Evolutionary conservation across 345 rosid species (phyloP), one percentile per base, ranked within the genome.

Genomic region (Barbarea vulgaris): DNA sequence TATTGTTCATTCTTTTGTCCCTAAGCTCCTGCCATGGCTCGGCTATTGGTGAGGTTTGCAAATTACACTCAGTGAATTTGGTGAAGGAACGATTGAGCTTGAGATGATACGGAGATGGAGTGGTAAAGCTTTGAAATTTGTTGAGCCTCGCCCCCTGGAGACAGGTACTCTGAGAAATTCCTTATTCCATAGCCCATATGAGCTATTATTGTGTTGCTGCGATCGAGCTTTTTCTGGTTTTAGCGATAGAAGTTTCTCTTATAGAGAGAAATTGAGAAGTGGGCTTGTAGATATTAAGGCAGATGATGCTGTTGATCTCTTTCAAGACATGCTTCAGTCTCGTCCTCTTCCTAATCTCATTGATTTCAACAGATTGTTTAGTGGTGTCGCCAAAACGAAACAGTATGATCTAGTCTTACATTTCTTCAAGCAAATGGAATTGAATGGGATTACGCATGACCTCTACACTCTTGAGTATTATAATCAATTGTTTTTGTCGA

Each of bases 401-500:
- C 48, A 36, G 9, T 67, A 22, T 7, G 9, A 4, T n/a, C 72
- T 67, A n/a, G 72, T 36, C 3, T 67, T 67, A 67, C 2, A 5
- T 34, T 25, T 69, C 19, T 69, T 53, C 41, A 55, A 55, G 9
- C 11, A 28, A 2, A 55, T 55, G 73, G 73, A 69, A 54, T 0
- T 30, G 9, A 12, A 9, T 2, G 77, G 70, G 34, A 42, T 73
- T 64, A 34, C 64, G 7, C 73, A 52, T 72, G 12, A 73, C 21
- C 4, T 73, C 57, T 73, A 64, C 56, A 73, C 64, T 21, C 8
- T 64, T n/a, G 7, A 54, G 22, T n/a, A 73, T 64, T 21, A 54
- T 73, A 25, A 64, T 54, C 21, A 64, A 53, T 22, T 75, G 67
- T 10, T 66, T 75, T 4, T 67, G 67, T 5, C 25, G 47, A 6